Evolutionary conservation across 208 protist genomes (phyloP).

Genomic region (Leishmania guyanensis): DNA sequence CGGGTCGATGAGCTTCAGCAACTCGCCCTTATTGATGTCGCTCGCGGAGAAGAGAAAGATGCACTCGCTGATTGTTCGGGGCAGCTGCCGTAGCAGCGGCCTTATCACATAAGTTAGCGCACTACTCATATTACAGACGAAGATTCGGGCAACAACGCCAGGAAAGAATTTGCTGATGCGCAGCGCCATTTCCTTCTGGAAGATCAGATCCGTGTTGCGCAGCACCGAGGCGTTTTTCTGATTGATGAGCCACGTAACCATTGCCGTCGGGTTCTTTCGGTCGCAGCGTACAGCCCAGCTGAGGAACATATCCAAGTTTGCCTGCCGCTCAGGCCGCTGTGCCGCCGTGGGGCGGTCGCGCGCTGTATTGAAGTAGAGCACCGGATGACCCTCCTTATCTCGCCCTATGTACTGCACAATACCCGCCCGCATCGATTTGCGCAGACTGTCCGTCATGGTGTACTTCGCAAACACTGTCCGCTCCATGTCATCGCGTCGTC

Average conservation of each 20-base stretch:
- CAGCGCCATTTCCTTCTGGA: constrained; percentile 78
- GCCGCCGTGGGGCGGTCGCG: constrained; percentile 50
- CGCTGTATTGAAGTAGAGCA: constrained; percentile 66
- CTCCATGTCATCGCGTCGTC: constrained; percentile 68
- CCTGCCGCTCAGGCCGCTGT: constrained; percentile 55
- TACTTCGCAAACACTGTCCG: constrained; percentile 52
- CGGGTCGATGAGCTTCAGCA: constrained; percentile 63
- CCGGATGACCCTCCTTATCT: constrained; percentile 52
- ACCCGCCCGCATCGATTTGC: constrained; percentile 59
- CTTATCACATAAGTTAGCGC: constrained; percentile 68
- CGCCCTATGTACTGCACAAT: constrained; percentile 77
- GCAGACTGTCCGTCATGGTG: constrained; percentile 52
- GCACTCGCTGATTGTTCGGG: constrained; percentile 54
- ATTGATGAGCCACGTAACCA: constrained; percentile 77
- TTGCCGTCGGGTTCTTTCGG: constrained; percentile 38
- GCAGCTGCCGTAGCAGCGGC: constrained; percentile 68
- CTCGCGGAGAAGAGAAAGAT: constrained; percentile 62
- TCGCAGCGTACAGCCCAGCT: constrained; percentile 64
- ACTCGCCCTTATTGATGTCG: constrained; percentile 49
- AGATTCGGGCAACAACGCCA: constrained; percentile 56
- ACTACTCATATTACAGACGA: constrained; percentile 75
- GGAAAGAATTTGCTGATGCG: constrained; percentile 81
- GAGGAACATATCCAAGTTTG: constrained; percentile 78
- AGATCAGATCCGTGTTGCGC: constrained; percentile 72
- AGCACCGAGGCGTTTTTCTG: constrained; percentile 68